Base-by-base conservation (phyloP, 441 rosid genomes). In the Gossypium gossypioides region DNA sequence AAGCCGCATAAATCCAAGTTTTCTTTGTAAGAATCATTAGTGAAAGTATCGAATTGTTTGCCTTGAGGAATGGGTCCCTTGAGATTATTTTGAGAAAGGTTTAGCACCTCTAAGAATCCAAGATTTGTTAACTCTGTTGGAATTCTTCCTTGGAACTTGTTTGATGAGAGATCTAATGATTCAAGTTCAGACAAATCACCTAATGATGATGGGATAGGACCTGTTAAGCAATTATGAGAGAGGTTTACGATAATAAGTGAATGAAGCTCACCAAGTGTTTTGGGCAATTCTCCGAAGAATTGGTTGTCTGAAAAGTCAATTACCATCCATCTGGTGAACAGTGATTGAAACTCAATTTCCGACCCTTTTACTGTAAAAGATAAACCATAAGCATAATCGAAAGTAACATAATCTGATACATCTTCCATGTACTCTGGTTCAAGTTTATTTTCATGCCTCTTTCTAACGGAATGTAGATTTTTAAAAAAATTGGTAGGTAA, bases 251-350 rank as follows among this genome's bases (percentile, higher is more conserved):
- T 37, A 2, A 13, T 0, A 1, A 82, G 78, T 29, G 19, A 24
- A 2, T 68, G 52, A 27, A 68, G 71, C 12, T 16, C n/a, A 7
- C 68, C 68, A 1, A 80, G 18, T 15, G 7, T 13, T 3, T 62
- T 37, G 0, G 80, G 81, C 22, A 82, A 75, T 34, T 62, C 59
- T 46, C 85, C 85, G 8, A 21, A 1, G 48, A 80, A 75, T 19
- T 19, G 27, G 48, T 82, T 77, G 21, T 37, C 54, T 0, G 83
- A 79, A 8, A 77, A 42, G 51, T 81, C 82, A 6, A 78, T 29
- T 21, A 68, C 19, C 34, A 69, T 73, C 37, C 73, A 73, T 13
- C 6, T 46, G 8, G n/a, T 70, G 2, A 29, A 24, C 18, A 81
- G 42, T 61, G 32, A 61, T 7, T 0, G 21, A 15, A 76, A 6